Percentiles rank a stretch among this genome's conserved stretches.
These are phyloP conservation scores for Penstemon barbatus DNA, from an alignment of 257 asterid genomes.

Conservation along the genomic window DNA sequence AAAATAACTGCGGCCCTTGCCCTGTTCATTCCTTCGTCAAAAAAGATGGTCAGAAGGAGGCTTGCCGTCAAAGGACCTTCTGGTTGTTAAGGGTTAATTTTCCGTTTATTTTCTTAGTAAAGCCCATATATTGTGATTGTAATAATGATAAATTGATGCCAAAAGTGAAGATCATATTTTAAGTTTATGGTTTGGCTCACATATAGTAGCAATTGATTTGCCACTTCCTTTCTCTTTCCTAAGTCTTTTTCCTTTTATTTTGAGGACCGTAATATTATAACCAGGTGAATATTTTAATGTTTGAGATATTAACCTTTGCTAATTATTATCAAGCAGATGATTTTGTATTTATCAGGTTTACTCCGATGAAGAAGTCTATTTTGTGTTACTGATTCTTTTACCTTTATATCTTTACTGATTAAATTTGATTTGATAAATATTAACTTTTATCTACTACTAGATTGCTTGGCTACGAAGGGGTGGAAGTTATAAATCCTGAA, in stretches of 20 bases:
- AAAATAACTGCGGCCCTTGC: neutral
- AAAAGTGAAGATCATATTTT: no score
- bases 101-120: no score
- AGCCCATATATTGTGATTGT: no score
- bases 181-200: no score
- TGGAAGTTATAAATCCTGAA: constrained; percentile 98
- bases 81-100: constrained; percentile 12
- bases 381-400: constrained; percentile 5
- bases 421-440: constrained; percentile 10
- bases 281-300: neutral
- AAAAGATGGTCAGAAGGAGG: neutral
- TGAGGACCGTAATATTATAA: neutral
- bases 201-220: neutral
- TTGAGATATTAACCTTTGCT: neutral
- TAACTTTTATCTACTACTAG: constrained; percentile 39
- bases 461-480: constrained; percentile 80
- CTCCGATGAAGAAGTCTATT: neutral
- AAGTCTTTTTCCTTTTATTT: neutral
- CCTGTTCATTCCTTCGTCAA: neutral
- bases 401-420: constrained; percentile 1
- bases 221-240: neutral
- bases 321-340: neutral
- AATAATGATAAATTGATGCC: no score
- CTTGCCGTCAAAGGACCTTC: constrained; percentile 6
- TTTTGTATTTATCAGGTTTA: neutral